Evolutionary conservation across 129 eudicot genomes (phyloP), one percentile per base, ranked within the genome.

Genomic region (Smallanthus sonchifolius): DNA sequence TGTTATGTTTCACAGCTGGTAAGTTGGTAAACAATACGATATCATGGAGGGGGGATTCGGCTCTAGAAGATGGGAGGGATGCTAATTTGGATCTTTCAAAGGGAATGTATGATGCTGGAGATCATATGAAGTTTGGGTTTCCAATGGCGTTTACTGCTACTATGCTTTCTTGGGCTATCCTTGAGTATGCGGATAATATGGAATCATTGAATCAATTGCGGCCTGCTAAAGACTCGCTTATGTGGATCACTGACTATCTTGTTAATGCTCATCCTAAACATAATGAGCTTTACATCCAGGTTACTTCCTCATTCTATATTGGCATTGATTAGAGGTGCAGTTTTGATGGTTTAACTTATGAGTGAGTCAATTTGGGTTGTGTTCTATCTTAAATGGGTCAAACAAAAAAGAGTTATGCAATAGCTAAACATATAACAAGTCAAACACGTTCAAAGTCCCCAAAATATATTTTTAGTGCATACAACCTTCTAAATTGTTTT

Each of bases 21-120:
- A 92, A 87, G 70, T 77, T 92, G 83, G 89, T 61, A 24, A 17
- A 83, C 44, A 87, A 89, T 70, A 67, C 70, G 59, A 85, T 92
- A 79, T 3, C 85, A 4, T 92, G 97, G 97, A 92, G 93, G 73
- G 96, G 96, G 15, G 83, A 92, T 81, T 89, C 96, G 0, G 96
- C 81, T 61, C 78, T 92, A 34, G 2, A 72, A 6, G 96, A 92
- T 78, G 97, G 97, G 54, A 77, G 77, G 24, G 83, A 80, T 13
- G 93, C 84, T 48, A 74, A 67, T 71, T 6, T 92, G 79, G 96
- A 92, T 79, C 96, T 92, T 52, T 83, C 91, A 0, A 89, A 89
- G 74, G 96, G 96, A 67, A 79, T 89, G 91, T 92, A 89, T 63
- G 96, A 92, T 83, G 97, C 97, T 5, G 97, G 97, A 43, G 97